Evolutionary conservation across 192 early-diverging fungal genomes (phyloP).

Genomic region (Helicostylum pulchrum): DNA sequence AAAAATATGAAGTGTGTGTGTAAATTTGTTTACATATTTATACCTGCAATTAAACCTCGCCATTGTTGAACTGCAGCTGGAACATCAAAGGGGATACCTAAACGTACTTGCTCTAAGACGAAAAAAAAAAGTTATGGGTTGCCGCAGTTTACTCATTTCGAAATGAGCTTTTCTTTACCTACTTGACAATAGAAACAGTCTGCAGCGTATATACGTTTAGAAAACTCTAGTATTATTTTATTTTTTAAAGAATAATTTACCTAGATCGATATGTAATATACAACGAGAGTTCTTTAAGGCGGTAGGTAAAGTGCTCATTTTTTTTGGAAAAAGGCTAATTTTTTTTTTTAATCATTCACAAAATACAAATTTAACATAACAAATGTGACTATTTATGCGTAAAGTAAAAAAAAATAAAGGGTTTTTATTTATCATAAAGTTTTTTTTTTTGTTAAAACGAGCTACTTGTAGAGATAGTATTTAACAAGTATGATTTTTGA

Average conservation of each 20-base stretch:
- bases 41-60: constrained; percentile 74
- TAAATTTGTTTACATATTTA: neutral
- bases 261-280: constrained; percentile 42
- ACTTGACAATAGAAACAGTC: constrained; percentile 83
- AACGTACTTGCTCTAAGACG: constrained; percentile 60
- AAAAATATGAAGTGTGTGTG: neutral
- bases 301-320: constrained; percentile 29
- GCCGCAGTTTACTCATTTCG: neutral
- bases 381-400: no score
- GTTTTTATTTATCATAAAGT: no score
- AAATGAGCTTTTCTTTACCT: constrained; percentile 45
- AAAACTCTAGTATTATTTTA: neutral
- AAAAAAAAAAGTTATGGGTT: neutral
- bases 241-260: constrained; percentile 22
- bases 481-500: neutral
- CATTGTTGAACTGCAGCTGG: constrained; percentile 93
- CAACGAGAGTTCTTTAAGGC: constrained; percentile 23
- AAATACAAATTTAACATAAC: no score
- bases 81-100: constrained; percentile 58
- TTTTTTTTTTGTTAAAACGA: no score
- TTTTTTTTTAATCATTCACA: no score
- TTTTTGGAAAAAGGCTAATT: no score
- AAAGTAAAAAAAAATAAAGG: no score
- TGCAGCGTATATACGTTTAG: constrained; percentile 10
- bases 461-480: neutral